Evolutionary conservation across 441 rosid species (phyloP).

Genomic region (Pelargonium fulgidum): DNA sequence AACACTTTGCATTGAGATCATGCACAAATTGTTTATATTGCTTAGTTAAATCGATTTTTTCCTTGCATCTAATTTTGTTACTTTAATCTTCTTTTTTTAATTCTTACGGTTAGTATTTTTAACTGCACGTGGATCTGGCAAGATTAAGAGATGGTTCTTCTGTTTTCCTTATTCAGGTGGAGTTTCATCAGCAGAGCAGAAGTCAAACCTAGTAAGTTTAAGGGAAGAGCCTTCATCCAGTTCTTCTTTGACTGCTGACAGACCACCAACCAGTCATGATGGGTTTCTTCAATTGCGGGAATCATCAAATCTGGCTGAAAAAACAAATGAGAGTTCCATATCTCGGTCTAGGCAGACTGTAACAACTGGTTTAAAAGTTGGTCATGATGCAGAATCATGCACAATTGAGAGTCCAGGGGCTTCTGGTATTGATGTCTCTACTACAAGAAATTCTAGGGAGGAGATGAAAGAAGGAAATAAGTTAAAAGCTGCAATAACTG

Average conservation of each 20-base stretch:
- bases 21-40: constrained; percentile 12
- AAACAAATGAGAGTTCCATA: constrained; percentile 40
- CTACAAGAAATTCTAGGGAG: constrained; percentile 43
- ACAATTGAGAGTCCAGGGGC: constrained; percentile 31
- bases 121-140: neutral
- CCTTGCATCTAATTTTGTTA: constrained; percentile 14
- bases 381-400: constrained; percentile 56
- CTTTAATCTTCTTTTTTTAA: constrained; percentile 9
- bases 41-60: neutral
- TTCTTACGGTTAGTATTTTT: neutral
- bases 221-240: constrained; percentile 62
- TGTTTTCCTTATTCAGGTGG: constrained; percentile 38
- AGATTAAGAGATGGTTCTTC: constrained; percentile 20
- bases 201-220: constrained; percentile 36
- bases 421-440: constrained; percentile 43
- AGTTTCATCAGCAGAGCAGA: constrained; percentile 45
- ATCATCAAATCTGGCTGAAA: constrained; percentile 50
- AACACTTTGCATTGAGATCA: constrained; percentile 18
- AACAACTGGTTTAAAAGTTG: constrained; percentile 36
- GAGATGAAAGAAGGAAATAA: constrained; percentile 48
- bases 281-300: constrained; percentile 44
- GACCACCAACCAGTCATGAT: constrained; percentile 30
- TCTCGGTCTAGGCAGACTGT: constrained; percentile 40
- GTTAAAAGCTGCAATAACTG: constrained; percentile 75
- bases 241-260: constrained; percentile 49